Evolutionary conservation across 2,329 filamentous ascomycete species (phyloP).

Genomic region (Alternaria panax): DNA sequence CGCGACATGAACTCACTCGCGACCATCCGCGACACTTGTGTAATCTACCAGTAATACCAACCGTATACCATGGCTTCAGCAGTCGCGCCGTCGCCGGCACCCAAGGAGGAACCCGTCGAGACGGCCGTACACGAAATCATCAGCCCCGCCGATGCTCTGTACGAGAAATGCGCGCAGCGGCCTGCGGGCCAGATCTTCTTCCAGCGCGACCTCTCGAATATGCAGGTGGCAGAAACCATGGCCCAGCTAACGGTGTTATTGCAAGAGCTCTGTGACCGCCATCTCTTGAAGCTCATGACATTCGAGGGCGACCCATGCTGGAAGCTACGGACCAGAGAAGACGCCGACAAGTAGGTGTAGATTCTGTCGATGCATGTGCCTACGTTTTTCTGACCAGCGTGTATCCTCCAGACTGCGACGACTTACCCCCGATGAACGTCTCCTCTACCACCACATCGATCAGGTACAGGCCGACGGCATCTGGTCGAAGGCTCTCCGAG

Average conservation of each 20-base stretch:
- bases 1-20: constrained; percentile 16
- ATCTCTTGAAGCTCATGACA: constrained; percentile 49
- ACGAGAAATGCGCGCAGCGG: constrained; percentile 48
- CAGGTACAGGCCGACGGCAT: constrained; percentile 83
- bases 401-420: constrained; percentile 46
- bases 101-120: constrained; percentile 27
- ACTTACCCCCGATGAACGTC: constrained; percentile 72
- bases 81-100: constrained; percentile 24
- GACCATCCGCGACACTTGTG: constrained; percentile 10
- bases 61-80: constrained; percentile 32
- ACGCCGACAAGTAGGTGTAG: constrained; percentile 47
- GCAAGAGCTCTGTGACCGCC: constrained; percentile 44
- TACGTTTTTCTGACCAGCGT: constrained; percentile 17
- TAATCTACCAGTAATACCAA: constrained; percentile 31
- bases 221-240: constrained; percentile 47
- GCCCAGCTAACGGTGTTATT: constrained; percentile 42
- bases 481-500: constrained; percentile 87
- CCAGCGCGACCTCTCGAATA: constrained; percentile 49
- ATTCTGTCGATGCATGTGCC: neutral
- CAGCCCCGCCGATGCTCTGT: constrained; percentile 44
- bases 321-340: constrained; percentile 45
- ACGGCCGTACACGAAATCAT: constrained; percentile 17
- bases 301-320: constrained; percentile 49
- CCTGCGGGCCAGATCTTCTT: constrained; percentile 49
- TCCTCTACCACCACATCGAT: constrained; percentile 91